Conservation (phyloP, 2,329 filamentous ascomycete species). For the Fonsecaea pedrosoi region DNA sequence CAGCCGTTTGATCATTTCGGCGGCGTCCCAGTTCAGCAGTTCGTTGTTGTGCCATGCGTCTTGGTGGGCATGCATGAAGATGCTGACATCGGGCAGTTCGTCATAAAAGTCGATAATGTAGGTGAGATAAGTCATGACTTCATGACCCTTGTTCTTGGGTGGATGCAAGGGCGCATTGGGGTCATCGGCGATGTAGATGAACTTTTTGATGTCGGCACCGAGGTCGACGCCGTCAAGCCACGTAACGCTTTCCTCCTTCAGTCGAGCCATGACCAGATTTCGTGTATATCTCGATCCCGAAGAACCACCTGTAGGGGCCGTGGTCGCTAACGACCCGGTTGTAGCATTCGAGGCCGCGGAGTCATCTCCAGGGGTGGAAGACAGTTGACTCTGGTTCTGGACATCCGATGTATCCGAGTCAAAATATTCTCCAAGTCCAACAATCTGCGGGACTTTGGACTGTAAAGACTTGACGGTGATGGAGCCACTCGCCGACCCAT, state of each 20-base stretch:
- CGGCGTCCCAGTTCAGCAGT: conserved; percentile 58
- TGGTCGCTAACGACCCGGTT: conserved; percentile 3
- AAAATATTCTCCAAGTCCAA: conserved; percentile 48
- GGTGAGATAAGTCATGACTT: conserved; percentile 68
- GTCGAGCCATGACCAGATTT: conserved; percentile 61
- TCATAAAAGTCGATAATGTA: conserved; percentile 70
- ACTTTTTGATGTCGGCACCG: conserved; percentile 55
- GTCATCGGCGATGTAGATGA: conserved; percentile 62
- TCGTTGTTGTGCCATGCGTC: conserved; percentile 67
- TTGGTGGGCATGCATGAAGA: conserved; percentile 67
- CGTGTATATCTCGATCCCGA: conserved; percentile 60
- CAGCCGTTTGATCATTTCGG: conserved; percentile 58
- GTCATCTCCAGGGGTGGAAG: conserved; percentile 12
- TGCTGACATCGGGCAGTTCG: conserved; percentile 62
- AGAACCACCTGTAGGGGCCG: conserved; percentile 46
- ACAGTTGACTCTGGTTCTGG: conserved; percentile 10
- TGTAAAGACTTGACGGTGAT: conserved; percentile 30
- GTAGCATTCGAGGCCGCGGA: conserved; percentile 14
- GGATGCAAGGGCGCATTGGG: conserved; percentile 57
- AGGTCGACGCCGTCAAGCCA: conserved; percentile 60
- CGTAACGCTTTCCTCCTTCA: conserved; percentile 44
- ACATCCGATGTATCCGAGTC: conserved; percentile 18
- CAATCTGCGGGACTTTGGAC: conserved; percentile 42
- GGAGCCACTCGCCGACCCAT: conserved; percentile 24
- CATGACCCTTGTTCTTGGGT: conserved; percentile 66